phyloP scores from a whole-genome alignment of 2,329 filamentous ascomycete genomes.

The Trichoderma hamatum region DNA sequence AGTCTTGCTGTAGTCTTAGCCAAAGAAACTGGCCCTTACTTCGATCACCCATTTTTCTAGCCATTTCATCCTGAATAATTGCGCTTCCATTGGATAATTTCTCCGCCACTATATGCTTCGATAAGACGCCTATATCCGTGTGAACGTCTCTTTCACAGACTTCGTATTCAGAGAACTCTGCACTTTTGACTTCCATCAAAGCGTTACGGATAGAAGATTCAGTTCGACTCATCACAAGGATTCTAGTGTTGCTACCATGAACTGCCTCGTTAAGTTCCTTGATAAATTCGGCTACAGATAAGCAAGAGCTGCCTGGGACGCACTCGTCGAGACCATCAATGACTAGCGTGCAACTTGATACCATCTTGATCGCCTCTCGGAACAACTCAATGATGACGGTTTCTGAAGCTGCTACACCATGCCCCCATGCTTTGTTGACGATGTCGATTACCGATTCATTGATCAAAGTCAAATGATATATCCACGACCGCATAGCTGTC shows the following conservation, averaged over 20 bases:
- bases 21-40: constrained; percentile 43
- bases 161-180: constrained; percentile 26
- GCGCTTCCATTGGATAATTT: constrained; percentile 37
- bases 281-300: constrained; percentile 30
- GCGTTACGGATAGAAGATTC: constrained; percentile 32
- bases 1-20: constrained; percentile 37
- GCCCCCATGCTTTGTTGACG: neutral
- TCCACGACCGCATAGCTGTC: constrained; percentile 38
- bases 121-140: constrained; percentile 33
- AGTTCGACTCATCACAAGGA: constrained; percentile 36
- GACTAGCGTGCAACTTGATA: constrained; percentile 28
- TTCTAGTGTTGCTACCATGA: constrained; percentile 28
- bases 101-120: constrained; percentile 34
- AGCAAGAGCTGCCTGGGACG: constrained; percentile 3
- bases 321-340: constrained; percentile 45
- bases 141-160: constrained; percentile 34
- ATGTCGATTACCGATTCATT: too few species aligned
- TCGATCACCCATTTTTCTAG: constrained; percentile 32
- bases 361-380: constrained; percentile 25
- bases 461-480: constrained; percentile 29
- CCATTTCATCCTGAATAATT: constrained; percentile 27
- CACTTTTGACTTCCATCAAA: neutral
- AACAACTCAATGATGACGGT: constrained; percentile 18
- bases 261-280: constrained; percentile 26
- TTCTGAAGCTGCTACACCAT: constrained; percentile 24